Base-by-base conservation (phyloP, 1,284 basidiomycete species). In the Phellinidium pouzarii region DNA sequence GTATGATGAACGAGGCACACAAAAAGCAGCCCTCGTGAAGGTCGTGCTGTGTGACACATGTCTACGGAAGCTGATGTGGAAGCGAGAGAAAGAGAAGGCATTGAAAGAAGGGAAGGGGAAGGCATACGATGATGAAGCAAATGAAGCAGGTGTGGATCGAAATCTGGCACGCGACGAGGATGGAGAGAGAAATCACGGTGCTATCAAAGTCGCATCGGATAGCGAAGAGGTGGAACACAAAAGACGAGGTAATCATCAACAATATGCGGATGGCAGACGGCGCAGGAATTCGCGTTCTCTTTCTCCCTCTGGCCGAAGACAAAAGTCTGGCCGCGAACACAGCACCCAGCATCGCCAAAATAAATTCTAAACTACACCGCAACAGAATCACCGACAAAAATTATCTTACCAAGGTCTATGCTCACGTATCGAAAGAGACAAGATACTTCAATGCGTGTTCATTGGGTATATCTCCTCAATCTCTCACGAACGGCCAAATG, bases 1-100 rank as follows among this genome's bases (percentile, higher is more conserved):
- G 1, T 96, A 97, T 65, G 70, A 77, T 23, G 94, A 97, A 63
- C 78, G 79, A 4, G 89, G 86, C 0, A 74, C 81, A 60, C 68
- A 64, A 50, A 94, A 91, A 66, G 80, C 80, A 46, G 89, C 91
- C 0, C 70, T 95, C 8, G 94, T 96, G 44, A 96, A 97, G 65
- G 81, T 94, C 1, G 89, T 90, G 0, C 67, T 96, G 20, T 97
- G 93, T 63, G 65, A 71, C 19, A 77, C 71, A 60, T 96, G 94
- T 63, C 69, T 80, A 46, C 79, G 78, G 63, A 96, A 94, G 73
- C 69, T 97, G 59, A 82, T 86, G 76, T 93, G 85, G 82, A 93
- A 91, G 65, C 74, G 85, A 56, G 78, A 76, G 59, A 80, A 82
- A 62, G 81, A 85, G 64, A 83, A 77, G 64, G 75, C 73, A n/a